Conservation (phyloP, 768 basidiomycete genomes). For the Kwoniella newhampshirensis region DNA sequence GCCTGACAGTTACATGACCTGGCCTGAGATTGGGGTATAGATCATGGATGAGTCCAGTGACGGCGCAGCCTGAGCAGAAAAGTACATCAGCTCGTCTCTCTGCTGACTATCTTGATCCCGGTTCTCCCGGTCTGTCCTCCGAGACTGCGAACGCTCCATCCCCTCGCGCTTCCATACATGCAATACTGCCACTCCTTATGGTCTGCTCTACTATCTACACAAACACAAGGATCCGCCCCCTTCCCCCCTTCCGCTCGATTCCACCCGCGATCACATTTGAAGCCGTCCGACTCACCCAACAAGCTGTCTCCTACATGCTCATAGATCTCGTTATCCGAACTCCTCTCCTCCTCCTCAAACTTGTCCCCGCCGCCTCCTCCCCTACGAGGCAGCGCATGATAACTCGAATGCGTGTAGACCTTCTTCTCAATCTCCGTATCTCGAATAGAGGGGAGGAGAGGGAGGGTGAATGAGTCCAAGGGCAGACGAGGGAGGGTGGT, state of each 20-base stretch:
- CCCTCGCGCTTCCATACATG: too few species aligned
- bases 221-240: too few species aligned
- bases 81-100: neutral
- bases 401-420: constrained; percentile 41
- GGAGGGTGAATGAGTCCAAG: constrained; percentile 12
- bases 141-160: too few species aligned
- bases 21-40: constrained; percentile 32
- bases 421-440: constrained; percentile 16
- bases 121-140: too few species aligned
- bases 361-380: constrained; percentile 5
- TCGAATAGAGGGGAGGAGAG: constrained; percentile 25
- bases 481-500: neutral
- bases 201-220: too few species aligned
- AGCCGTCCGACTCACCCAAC: constrained; percentile 12
- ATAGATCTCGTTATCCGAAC: constrained; percentile 37
- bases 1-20: constrained; percentile 11
- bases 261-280: too few species aligned
- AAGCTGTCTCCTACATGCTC: constrained; percentile 37
- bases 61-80: constrained; percentile 12
- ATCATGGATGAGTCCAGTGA: constrained; percentile 37
- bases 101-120: neutral
- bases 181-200: too few species aligned
- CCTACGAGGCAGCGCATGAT: constrained; percentile 5
- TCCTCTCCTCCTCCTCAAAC: constrained; percentile 20
- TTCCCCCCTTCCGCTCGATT: too few species aligned